Percentiles rank a stretch among this genome's conserved stretches.
phyloP scores from a whole-genome alignment of 1,139 yeast species.

The Geotrichum europaeum region DNA sequence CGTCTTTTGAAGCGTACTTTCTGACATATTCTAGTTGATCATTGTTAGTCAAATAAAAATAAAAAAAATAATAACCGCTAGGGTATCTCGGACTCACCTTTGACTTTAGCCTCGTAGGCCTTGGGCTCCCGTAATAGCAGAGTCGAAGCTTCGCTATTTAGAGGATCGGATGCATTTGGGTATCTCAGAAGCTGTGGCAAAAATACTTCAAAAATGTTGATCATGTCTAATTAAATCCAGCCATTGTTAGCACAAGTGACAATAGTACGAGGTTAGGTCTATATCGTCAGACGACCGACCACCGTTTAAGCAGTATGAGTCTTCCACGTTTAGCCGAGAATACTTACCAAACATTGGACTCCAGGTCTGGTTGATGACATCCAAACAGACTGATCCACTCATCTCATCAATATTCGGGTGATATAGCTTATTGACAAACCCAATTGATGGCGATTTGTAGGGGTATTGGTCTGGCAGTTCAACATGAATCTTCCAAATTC shows the following conservation, averaged over 20 bases:
- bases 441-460: slow-evolving; percentile 91
- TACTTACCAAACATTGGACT: slow-evolving; percentile 83
- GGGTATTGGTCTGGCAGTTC: slow-evolving; percentile 96
- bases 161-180: slow-evolving; percentile 92
- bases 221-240: slow-evolving; percentile 36
- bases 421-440: slow-evolving; percentile 83
- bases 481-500: slow-evolving; percentile 86
- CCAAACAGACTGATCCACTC: slow-evolving; percentile 91
- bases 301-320: neutral
- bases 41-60: neutral
- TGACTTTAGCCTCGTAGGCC: slow-evolving; percentile 63
- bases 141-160: slow-evolving; percentile 87
- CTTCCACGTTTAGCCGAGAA: neutral
- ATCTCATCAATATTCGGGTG: slow-evolving; percentile 78
- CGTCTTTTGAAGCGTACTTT: slow-evolving; percentile 58
- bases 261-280: neutral
- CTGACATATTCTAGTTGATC: slow-evolving; percentile 48
- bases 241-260: neutral
- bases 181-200: slow-evolving; percentile 86
- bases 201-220: slow-evolving; percentile 88
- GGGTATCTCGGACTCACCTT: slow-evolving; percentile 27
- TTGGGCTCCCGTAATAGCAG: slow-evolving; percentile 67
- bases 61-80: neutral
- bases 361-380: slow-evolving; percentile 97
- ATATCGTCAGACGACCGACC: neutral